Evolutionary conservation across 805 yeast species (phyloP).

Genomic region (Saturnispora diversa): DNA sequence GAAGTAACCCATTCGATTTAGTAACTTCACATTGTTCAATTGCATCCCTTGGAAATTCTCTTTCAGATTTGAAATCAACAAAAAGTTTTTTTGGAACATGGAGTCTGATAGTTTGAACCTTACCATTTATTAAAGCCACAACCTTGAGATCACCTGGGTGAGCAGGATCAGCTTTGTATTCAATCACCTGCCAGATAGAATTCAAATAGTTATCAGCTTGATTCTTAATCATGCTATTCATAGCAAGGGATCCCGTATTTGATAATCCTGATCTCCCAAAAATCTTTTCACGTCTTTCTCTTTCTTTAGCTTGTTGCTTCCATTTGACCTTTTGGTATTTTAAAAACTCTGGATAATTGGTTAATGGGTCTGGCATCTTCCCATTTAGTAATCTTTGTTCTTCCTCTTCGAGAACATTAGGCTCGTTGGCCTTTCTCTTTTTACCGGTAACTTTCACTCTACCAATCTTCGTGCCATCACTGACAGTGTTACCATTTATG

Average conservation of each 20-base stretch:
- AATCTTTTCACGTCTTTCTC: constrained; percentile 61
- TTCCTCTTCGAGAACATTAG: constrained; percentile 35
- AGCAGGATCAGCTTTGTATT: constrained; percentile 46
- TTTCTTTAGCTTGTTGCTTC: constrained; percentile 66
- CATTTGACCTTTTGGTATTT: constrained; percentile 80
- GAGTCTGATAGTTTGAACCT: constrained; percentile 64
- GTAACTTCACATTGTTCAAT: constrained; percentile 50
- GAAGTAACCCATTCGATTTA: constrained; percentile 53
- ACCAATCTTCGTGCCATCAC: constrained; percentile 32
- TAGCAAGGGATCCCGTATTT: constrained; percentile 45
- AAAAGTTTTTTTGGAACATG: constrained; percentile 69
- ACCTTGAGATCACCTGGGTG: constrained; percentile 75
- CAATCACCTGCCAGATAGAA: constrained; percentile 79
- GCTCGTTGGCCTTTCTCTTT: constrained; percentile 34
- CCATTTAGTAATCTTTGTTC: constrained; percentile 41
- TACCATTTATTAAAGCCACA: constrained; percentile 56
- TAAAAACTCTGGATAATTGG: constrained; percentile 62
- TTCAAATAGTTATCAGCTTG: constrained; percentile 77
- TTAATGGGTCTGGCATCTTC: constrained; percentile 57
- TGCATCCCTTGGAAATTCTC: constrained; percentile 19
- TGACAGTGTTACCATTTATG: constrained; percentile 34
- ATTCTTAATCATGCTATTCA: constrained; percentile 61
- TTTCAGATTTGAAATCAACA: constrained; percentile 50
- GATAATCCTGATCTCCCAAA: constrained; percentile 53
- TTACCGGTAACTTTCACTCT: constrained; percentile 36